Percentiles rank a stretch among this genome's conserved stretches.
Evolutionary conservation across 2,329 filamentous ascomycete species (phyloP).

Genomic region (Fusarium nanum): DNA sequence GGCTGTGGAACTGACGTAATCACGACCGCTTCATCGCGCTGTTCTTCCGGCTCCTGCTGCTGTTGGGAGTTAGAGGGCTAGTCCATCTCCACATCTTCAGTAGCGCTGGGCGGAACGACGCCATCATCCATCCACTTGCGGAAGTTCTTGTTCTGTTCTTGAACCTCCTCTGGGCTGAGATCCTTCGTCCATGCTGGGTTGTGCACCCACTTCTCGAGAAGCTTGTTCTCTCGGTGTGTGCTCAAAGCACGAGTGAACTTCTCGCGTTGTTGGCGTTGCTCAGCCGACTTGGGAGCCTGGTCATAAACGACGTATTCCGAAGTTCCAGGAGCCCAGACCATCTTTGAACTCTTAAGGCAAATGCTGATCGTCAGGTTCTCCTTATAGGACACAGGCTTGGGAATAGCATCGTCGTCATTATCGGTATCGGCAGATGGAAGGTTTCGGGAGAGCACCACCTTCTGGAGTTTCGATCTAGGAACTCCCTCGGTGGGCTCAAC

Average conservation of each 20-base stretch:
- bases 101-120: constrained; percentile 51
- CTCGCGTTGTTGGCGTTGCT: constrained; percentile 66
- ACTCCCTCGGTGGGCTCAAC: constrained; percentile 89
- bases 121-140: constrained; percentile 66
- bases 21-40: background rate
- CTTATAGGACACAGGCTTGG: constrained; percentile 70
- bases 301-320: constrained; percentile 80
- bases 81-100: constrained; percentile 51
- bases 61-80: constrained; percentile 32
- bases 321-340: constrained; percentile 78
- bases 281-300: constrained; percentile 73
- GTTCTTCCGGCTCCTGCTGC: constrained; percentile 16
- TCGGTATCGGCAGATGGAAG: constrained; percentile 71
- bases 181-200: constrained; percentile 85
- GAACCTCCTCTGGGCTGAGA: constrained; percentile 79
- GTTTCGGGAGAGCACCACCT: constrained; percentile 77
- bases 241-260: constrained; percentile 64
- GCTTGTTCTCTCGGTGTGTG: constrained; percentile 75
- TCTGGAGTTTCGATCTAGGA: constrained; percentile 71
- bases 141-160: constrained; percentile 76
- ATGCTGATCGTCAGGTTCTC: constrained; percentile 79
- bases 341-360: constrained; percentile 81
- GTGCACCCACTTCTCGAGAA: constrained; percentile 84
- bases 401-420: constrained; percentile 71
- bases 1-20: background rate